Base-by-base conservation (phyloP, 2,329 filamentous ascomycete species). In the Colletotrichum lentis region DNA sequence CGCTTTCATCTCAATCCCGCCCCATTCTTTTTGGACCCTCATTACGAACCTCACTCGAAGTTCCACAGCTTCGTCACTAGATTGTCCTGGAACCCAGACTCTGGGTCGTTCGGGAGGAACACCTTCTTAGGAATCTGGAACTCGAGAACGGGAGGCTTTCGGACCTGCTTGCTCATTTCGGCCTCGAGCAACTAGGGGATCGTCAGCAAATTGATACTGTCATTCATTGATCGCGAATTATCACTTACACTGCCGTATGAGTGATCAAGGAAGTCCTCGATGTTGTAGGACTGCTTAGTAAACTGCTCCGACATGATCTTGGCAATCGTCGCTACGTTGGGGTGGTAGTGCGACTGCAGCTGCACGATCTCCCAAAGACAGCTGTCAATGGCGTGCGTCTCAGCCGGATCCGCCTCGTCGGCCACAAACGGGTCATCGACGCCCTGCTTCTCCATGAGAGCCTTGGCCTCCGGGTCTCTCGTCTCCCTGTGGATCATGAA, bases 211-310 rank as follows among this genome's bases (percentile, higher is more conserved):
- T 89, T 92, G 72, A 31, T 62, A 14, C 12, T 8, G 6, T 37
- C 10, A 43, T 16, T 35, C 16, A 2, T 41, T 5, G 12, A n/a
- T 10, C 47, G 35, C 18, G 16, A 53, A 49, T 20, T 35, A 18
- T 5, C 22, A 86, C 87, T 85, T 85, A 91, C 90, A 76, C 88
- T 92, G 74, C 84, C 87, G 79, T 98, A 99, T 0, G 93, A 95
- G 77, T 98, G 94, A 76, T 99, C 96, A 55, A 98, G 81, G 79
- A 99, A 99, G 76, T 99, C 96, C 76, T 99, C 96, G n/a, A 97
- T 81, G 73, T 94, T 96, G 79, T 98, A 99, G 3, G 91, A 86
- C 72, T 94, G 90, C 81, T 99, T 99, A 2, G 96, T 99, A 78
- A 98, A 99, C 77, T 98, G 96, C 80, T 98, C 94, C 2, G 92